These are phyloP conservation scores for Berberis vulgaris DNA, from an alignment of 164 flowering plant genomes.

Conservation along the genomic window DNA sequence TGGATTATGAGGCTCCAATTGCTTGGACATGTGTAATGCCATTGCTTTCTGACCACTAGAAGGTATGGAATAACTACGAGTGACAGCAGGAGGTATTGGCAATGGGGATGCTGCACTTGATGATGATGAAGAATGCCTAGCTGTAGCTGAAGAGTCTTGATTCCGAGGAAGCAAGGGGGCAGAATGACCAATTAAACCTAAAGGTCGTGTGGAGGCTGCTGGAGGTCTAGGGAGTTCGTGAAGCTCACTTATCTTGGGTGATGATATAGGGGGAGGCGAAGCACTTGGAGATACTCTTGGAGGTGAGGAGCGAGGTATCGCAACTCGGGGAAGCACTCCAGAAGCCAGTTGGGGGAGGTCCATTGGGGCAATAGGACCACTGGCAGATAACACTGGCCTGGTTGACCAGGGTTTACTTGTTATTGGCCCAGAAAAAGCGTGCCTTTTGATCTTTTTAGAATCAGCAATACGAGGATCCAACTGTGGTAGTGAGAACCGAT, in stretches of 20 bases:
- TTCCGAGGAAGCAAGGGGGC: conserved; percentile 54
- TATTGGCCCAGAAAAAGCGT: conserved; percentile 78
- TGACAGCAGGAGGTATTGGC: conserved; percentile 61
- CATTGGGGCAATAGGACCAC: conserved; percentile 32
- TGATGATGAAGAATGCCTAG: conserved; percentile 22
- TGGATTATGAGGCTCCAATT: conserved; percentile 28
- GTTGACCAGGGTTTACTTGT: conserved; percentile 36
- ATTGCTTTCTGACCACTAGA: conserved; percentile 61
- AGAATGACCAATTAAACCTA: conserved; percentile 45
- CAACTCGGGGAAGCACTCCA: conserved; percentile 34
- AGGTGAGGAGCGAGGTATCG: conserved; percentile 30
- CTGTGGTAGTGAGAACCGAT: conserved; percentile 26
- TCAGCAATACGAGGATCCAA: conserved; percentile 23
- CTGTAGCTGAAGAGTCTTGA: conserved; percentile 15
- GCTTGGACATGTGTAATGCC: conserved; percentile 34
- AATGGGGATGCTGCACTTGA: conserved; percentile 51
- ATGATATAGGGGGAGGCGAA: conserved; percentile 50
- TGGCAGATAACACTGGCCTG: conserved; percentile 29
- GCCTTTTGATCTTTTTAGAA: conserved; percentile 46
- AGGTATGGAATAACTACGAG: conserved; percentile 84
- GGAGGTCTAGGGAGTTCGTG: conserved; percentile 98
- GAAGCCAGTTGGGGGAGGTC: conserved; percentile 36
- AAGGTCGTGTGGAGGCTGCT: conserved; percentile 16
- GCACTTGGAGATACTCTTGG: conserved; percentile 54
- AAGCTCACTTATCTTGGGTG: conserved; percentile 86